Percentiles rank a stretch among this genome's conserved stretches.
Evolutionary conservation across 2,329 filamentous ascomycete species (phyloP).

Genomic region (Cytospora piceicola): DNA sequence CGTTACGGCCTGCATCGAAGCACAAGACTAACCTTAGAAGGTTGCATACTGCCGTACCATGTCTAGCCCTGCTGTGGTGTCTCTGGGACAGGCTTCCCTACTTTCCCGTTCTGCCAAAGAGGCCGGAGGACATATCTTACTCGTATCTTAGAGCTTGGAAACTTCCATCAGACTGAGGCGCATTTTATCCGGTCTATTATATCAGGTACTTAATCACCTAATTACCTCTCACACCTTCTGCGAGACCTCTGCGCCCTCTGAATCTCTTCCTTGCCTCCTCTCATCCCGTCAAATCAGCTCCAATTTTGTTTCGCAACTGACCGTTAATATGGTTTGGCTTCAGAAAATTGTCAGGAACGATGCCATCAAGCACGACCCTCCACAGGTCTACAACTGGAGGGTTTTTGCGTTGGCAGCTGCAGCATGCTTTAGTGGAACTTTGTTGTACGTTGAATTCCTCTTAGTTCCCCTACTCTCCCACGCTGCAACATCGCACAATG

Average conservation of each 20-base stretch:
- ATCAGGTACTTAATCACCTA: neutral
- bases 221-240: neutral
- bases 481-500: neutral
- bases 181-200: neutral
- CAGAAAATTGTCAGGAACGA: constrained; percentile 57
- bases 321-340: neutral
- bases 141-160: neutral
- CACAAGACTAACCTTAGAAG: neutral
- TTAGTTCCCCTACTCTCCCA: neutral
- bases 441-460: constrained; percentile 26
- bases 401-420: constrained; percentile 67
- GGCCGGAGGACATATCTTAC: neutral
- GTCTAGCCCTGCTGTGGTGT: constrained; percentile 3
- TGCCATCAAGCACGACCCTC: constrained; percentile 67
- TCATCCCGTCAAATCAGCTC: neutral
- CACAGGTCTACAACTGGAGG: constrained; percentile 72
- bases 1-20: neutral
- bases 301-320: neutral
- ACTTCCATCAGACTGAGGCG: neutral
- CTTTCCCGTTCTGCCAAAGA: neutral
- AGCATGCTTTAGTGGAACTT: constrained; percentile 39
- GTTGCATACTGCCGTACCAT: neutral
- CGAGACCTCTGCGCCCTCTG: neutral
- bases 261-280: neutral
- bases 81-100: neutral